phyloP scores from a whole-genome alignment of 495 filamentous ascomycete species.

The Xylaria grammica region DNA sequence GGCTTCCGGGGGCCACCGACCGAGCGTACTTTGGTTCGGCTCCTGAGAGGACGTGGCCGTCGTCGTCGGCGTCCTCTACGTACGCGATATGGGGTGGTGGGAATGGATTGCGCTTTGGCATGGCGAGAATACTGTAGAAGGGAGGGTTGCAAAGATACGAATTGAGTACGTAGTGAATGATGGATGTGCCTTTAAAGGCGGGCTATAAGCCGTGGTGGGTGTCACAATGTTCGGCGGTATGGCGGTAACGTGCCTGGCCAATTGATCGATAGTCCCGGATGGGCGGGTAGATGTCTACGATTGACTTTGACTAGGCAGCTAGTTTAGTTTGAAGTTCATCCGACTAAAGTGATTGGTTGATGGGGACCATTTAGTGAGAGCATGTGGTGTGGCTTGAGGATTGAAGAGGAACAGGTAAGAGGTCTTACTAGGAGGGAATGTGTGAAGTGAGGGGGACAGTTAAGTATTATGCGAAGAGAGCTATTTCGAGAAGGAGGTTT shows the following conservation, averaged over 20 bases:
- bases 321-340: conserved; percentile 12
- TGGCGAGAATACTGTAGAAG: conserved; percentile 1
- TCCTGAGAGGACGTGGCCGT: conserved; percentile 48
- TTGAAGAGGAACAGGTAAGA: background rate
- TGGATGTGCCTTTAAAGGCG: background rate
- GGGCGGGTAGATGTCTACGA: conserved; percentile 7
- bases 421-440: background rate
- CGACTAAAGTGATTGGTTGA: background rate
- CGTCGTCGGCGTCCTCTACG: conserved; percentile 57
- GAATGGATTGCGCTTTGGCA: conserved; percentile 17
- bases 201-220: background rate
- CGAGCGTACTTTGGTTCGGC: conserved; percentile 42
- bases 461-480: conserved; percentile 5
- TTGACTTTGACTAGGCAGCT: conserved; percentile 9
- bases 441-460: background rate
- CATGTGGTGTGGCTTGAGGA: no score
- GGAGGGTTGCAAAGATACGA: background rate
- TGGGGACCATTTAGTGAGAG: background rate
- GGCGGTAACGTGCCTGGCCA: background rate
- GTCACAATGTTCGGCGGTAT: background rate
- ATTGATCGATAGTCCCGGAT: conserved; percentile 3
- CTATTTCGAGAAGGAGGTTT: background rate
- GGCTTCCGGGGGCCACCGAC: conserved; percentile 42
- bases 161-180: conserved; percentile 2
- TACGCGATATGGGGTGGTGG: conserved; percentile 33